A percentile compares a stretch with the other conserved stretches of the same genome.
Conservation (phyloP, 257 asterid species). For the Eustoma russellianum region DNA sequence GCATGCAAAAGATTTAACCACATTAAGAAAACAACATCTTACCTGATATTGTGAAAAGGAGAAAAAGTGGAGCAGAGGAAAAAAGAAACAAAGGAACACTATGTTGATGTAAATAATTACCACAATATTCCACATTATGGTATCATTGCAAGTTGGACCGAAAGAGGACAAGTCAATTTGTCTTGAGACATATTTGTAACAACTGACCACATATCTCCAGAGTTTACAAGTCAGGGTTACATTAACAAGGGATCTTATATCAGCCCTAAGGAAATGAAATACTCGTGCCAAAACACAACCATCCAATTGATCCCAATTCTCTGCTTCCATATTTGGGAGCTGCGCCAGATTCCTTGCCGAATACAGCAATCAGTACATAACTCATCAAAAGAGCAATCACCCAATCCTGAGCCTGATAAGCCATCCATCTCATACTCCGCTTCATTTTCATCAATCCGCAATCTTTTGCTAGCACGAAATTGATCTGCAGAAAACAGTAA, state of each 20-base stretch:
- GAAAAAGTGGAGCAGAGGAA: not conserved
- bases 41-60: not conserved
- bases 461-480: conserved; percentile 60
- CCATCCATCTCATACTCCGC: conserved; percentile 60
- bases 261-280: conserved; percentile 88
- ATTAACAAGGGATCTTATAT: conserved; percentile 58
- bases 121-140: conserved; percentile 54
- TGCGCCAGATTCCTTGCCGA: conserved; percentile 26
- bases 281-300: conserved; percentile 73
- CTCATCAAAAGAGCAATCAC: conserved; percentile 57
- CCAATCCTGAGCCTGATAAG: conserved; percentile 20
- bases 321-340: conserved; percentile 35
- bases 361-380: conserved; percentile 45
- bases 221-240: conserved; percentile 83
- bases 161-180: conserved; percentile 62
- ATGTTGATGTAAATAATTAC: conserved; percentile 18
- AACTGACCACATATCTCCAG: conserved; percentile 66
- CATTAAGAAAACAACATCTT: conserved; percentile 7
- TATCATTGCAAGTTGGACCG: conserved; percentile 58
- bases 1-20: conserved; percentile 25
- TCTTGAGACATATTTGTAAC: conserved; percentile 53
- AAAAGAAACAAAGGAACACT: conserved; percentile 5
- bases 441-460: conserved; percentile 51
- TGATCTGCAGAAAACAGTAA: conserved; percentile 36
- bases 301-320: conserved; percentile 68